Evolutionary conservation across 164 flowering plant genomes (phyloP).

Genomic region (Amborella trichopoda): DNA sequence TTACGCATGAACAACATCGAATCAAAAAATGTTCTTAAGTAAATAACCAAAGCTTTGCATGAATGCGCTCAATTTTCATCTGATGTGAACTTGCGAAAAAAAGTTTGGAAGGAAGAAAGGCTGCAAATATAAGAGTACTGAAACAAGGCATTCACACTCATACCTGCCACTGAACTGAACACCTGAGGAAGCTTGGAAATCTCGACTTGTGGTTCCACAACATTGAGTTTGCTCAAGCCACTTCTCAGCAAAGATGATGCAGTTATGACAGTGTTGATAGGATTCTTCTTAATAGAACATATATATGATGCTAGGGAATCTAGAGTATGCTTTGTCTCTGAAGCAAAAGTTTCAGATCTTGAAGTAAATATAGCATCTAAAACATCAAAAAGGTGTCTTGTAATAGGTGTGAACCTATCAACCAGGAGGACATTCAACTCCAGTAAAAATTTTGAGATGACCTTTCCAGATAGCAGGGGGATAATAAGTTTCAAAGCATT

Average conservation of each 20-base stretch:
- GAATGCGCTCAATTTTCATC: too few relatives aligned
- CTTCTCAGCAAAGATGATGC: conserved; percentile 38
- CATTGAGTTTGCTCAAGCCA: conserved; percentile 29
- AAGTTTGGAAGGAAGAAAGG: too few relatives aligned
- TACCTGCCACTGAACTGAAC: conserved; percentile 51
- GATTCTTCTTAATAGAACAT: conserved; percentile 35
- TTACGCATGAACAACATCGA: too few relatives aligned
- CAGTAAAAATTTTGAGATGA: conserved; percentile 21
- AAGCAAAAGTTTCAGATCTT: conserved; percentile 17
- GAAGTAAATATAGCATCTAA: conserved; percentile 35
- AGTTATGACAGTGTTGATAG: conserved; percentile 43
- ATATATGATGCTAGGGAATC: conserved; percentile 40
- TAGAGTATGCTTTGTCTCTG: conserved; percentile 31
- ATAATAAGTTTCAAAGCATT: conserved; percentile 33
- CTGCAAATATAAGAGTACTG: too few relatives aligned
- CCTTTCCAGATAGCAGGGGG: conserved; percentile 41
- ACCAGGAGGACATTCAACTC: conserved; percentile 27
- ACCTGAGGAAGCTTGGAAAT: conserved; percentile 35
- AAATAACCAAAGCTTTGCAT: too few relatives aligned
- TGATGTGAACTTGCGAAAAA: too few relatives aligned
- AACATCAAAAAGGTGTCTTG: conserved; percentile 36
- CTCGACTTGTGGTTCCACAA: conserved; percentile 23
- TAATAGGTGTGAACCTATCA: conserved; percentile 33
- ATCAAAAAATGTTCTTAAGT: too few relatives aligned
- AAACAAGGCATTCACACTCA: too few relatives aligned